phyloP scores from a whole-genome alignment of 768 basidiomycete species.

The Tulasnella sp. region DNA sequence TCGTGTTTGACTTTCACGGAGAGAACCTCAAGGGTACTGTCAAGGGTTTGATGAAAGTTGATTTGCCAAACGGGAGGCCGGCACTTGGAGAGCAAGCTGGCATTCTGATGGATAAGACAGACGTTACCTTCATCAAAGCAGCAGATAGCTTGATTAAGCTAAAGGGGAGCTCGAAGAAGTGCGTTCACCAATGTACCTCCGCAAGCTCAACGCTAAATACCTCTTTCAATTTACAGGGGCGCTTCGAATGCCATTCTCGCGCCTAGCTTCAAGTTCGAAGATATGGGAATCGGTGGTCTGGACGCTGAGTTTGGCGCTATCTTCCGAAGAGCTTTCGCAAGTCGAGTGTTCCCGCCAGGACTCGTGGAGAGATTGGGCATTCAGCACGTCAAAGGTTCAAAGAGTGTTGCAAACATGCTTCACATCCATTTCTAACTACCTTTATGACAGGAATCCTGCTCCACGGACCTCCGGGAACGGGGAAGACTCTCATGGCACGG shows the following conservation, averaged over 20 bases:
- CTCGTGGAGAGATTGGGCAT: slow-evolving; percentile 97
- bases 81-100: slow-evolving; percentile 44
- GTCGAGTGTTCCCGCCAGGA: slow-evolving; percentile 95
- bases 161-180: slow-evolving; percentile 90
- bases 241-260: slow-evolving; percentile 93
- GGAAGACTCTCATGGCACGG: slow-evolving; percentile 95
- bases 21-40: slow-evolving; percentile 72
- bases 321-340: slow-evolving; percentile 97
- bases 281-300: slow-evolving; percentile 99
- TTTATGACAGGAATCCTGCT: slow-evolving; percentile 74
- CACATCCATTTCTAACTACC: not conserved
- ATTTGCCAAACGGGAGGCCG: slow-evolving; percentile 58
- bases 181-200: slow-evolving; percentile 32
- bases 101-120: slow-evolving; percentile 87
- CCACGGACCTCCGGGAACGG: slow-evolving; percentile 95
- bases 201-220: not conserved
- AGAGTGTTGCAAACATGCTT: not conserved
- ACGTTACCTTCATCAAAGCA: slow-evolving; percentile 84
- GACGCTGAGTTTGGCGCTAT: slow-evolving; percentile 94
- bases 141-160: slow-evolving; percentile 77
- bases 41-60: slow-evolving; percentile 56
- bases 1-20: slow-evolving; percentile 87
- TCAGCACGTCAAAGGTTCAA: slow-evolving; percentile 90
- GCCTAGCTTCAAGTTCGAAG: slow-evolving; percentile 98
- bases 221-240: slow-evolving; percentile 48